Conservation (phyloP, 306 rosid genomes). For the Casuarina cunninghamiana region DNA sequence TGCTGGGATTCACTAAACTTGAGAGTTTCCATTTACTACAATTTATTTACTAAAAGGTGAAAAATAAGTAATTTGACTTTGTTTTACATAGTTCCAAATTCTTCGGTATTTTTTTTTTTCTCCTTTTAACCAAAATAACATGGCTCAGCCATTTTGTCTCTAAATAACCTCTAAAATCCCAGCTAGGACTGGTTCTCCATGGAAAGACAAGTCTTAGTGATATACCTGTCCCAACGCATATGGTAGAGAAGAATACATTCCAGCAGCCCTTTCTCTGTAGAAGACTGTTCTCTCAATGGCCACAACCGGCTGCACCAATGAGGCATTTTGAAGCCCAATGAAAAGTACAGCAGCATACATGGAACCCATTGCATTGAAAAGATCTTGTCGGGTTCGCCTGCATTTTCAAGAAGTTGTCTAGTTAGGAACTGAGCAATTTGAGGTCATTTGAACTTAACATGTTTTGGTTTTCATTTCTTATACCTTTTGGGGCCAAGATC, state of each 20-base stretch:
- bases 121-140: background rate
- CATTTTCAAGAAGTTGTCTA: too few relatives aligned
- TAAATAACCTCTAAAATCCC: too few relatives aligned
- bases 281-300: conserved; percentile 84
- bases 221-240: conserved; percentile 79
- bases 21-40: background rate
- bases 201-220: background rate
- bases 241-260: conserved; percentile 85
- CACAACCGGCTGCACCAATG: conserved; percentile 74
- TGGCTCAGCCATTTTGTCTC: background rate
- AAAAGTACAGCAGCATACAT: conserved; percentile 78
- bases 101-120: background rate
- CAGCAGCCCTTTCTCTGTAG: conserved; percentile 87
- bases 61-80: background rate
- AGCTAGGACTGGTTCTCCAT: too few relatives aligned
- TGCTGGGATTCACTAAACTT: background rate
- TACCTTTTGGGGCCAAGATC: conserved; percentile 77
- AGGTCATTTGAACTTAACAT: too few relatives aligned
- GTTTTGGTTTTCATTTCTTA: conserved; percentile 1
- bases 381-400: conserved; percentile 66
- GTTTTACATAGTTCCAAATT: background rate
- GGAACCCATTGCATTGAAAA: conserved; percentile 83
- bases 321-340: conserved; percentile 67
- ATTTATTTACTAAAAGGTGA: background rate
- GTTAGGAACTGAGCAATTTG: too few relatives aligned